phyloP scores from a whole-genome alignment of 2,329 filamentous ascomycete species.

The Cercospora beticola region DNA sequence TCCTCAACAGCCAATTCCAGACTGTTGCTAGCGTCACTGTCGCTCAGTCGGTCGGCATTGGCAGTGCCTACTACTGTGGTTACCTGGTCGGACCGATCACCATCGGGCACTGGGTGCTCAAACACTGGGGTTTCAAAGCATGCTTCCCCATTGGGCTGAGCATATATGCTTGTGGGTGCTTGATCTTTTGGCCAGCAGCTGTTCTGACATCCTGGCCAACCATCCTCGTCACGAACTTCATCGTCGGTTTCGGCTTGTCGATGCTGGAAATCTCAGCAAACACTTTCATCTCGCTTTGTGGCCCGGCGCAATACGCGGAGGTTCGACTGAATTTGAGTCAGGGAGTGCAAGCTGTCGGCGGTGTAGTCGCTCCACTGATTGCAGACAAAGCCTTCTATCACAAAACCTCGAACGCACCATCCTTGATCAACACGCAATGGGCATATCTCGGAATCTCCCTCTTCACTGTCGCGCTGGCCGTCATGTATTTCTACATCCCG shows the following conservation, averaged over 20 bases:
- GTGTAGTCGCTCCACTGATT: slow-evolving; percentile 59
- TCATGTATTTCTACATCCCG: slow-evolving; percentile 61
- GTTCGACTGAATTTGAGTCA: slow-evolving; percentile 61
- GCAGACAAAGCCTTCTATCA: slow-evolving; percentile 59
- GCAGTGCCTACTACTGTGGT: slow-evolving; percentile 68
- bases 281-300: slow-evolving; percentile 62
- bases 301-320: slow-evolving; percentile 60
- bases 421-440: slow-evolving; percentile 63
- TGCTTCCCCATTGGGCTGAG: slow-evolving; percentile 61
- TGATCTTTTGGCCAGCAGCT: slow-evolving; percentile 65
- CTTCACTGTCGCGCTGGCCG: slow-evolving; percentile 58
- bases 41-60: slow-evolving; percentile 65
- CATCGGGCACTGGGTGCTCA: slow-evolving; percentile 60
- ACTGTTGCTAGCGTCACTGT: slow-evolving; percentile 60
- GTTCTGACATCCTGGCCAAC: slow-evolving; percentile 61
- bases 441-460: slow-evolving; percentile 63
- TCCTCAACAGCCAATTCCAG: slow-evolving; percentile 71
- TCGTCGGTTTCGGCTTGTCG: slow-evolving; percentile 60
- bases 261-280: slow-evolving; percentile 62
- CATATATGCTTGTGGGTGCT: slow-evolving; percentile 61
- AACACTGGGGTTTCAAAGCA: slow-evolving; percentile 61
- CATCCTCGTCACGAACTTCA: slow-evolving; percentile 62
- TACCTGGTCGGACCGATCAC: slow-evolving; percentile 70
- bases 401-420: slow-evolving; percentile 48
- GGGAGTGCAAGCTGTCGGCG: slow-evolving; percentile 61